phyloP scores from a whole-genome alignment of 345 rosid species.

The Eutrema heterophyllum region DNA sequence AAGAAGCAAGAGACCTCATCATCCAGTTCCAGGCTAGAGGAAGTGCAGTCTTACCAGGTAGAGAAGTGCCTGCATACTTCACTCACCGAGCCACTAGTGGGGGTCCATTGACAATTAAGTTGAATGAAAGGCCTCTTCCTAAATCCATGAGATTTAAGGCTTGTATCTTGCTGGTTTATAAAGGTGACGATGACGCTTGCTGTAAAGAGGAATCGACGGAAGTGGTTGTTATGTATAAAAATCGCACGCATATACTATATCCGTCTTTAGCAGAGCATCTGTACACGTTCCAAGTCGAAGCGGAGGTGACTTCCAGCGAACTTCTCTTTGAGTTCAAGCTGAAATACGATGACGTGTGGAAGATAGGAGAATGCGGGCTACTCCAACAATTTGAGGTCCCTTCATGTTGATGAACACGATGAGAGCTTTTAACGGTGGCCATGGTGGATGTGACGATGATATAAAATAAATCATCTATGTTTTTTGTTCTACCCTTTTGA shows the following conservation, averaged over 20 bases:
- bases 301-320: not conserved
- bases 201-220: not conserved
- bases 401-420: not conserved
- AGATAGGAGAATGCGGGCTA: not conserved
- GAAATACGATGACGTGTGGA: not conserved
- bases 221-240: not conserved
- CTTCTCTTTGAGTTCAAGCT: not conserved
- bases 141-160: not conserved
- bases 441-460: not conserved
- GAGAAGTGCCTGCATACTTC: not conserved
- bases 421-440: not conserved
- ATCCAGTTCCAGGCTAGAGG: too few relatives aligned
- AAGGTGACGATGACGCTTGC: not conserved
- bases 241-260: not conserved
- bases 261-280: not conserved
- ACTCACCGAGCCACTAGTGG: not conserved
- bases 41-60: not conserved
- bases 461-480: too few relatives aligned
- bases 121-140: not conserved
- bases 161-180: not conserved
- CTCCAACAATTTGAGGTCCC: not conserved
- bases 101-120: not conserved
- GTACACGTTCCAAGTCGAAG: not conserved
- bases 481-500: too few relatives aligned
- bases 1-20: not conserved